Conservation (phyloP, 1,139 yeast species). For the Suhomyces atakaporum region DNA sequence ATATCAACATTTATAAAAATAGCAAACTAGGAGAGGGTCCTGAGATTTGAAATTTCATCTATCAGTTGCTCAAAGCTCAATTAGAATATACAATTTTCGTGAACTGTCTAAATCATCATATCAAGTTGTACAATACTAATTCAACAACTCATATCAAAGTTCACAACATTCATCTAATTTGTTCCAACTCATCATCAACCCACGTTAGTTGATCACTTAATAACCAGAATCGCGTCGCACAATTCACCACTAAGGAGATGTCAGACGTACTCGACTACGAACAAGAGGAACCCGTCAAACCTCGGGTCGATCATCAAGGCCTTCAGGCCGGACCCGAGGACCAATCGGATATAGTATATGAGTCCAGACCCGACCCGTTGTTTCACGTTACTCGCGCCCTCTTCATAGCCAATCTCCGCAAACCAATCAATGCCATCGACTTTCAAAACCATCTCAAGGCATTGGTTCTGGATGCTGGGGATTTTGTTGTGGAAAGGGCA, state of each 20-base stretch:
- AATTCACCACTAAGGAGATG: constrained; percentile 10
- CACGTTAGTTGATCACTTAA: too few species aligned
- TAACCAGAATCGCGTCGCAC: constrained; percentile 16
- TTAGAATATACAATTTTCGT: too few species aligned
- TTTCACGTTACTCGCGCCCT: constrained; percentile 45
- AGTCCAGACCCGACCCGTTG: constrained; percentile 28
- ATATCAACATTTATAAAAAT: too few species aligned
- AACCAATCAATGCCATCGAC: constrained; percentile 38
- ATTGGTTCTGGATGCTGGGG: constrained; percentile 28
- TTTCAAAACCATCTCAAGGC: constrained; percentile 38
- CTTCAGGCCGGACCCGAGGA: constrained; percentile 9
- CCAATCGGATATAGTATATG: constrained; percentile 37
- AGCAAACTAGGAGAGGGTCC: too few species aligned
- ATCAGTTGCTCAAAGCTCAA: too few species aligned
- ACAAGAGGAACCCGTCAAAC: constrained; percentile 19
- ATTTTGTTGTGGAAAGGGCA: constrained; percentile 39
- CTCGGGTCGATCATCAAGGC: constrained; percentile 28
- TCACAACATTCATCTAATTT: too few species aligned
- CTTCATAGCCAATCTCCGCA: constrained; percentile 44
- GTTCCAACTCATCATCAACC: too few species aligned
- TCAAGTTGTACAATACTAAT: too few species aligned
- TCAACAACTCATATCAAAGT: too few species aligned
- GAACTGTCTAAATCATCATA: too few species aligned
- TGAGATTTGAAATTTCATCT: too few species aligned
- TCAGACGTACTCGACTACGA: constrained; percentile 24